A percentile compares a stretch with the other conserved stretches of the same genome.
These are phyloP conservation scores for Aulographum hederae DNA, from an alignment of 2,329 filamentous ascomycete species.

Conservation along the genomic window DNA sequence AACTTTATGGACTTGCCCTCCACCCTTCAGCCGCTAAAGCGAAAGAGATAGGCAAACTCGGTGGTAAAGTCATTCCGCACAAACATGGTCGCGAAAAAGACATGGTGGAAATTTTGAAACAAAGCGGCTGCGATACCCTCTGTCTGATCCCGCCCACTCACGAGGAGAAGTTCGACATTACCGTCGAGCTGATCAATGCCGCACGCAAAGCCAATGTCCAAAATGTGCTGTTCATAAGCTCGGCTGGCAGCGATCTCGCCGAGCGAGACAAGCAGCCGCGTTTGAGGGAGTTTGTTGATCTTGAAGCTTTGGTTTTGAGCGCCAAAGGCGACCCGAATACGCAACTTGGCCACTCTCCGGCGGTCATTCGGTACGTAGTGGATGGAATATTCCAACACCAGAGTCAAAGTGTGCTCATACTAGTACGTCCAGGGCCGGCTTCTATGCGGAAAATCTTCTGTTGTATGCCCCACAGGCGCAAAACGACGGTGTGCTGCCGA, in stretches of 20 bases:
- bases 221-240: conserved; percentile 30
- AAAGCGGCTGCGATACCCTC: conserved; percentile 27
- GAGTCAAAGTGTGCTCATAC: neutral
- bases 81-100: conserved; percentile 21
- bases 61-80: conserved; percentile 24
- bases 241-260: conserved; percentile 31
- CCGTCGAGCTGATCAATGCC: conserved; percentile 25
- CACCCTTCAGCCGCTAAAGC: conserved; percentile 19
- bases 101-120: conserved; percentile 21
- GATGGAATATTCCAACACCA: neutral
- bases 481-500: conserved; percentile 23
- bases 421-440: conserved; percentile 21
- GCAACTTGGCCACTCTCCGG: conserved; percentile 23
- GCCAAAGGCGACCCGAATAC: conserved; percentile 25
- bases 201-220: conserved; percentile 25
- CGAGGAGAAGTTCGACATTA: conserved; percentile 27
- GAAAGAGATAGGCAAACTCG: conserved; percentile 23
- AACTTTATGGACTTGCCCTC: conserved; percentile 23
- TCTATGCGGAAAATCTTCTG: conserved; percentile 34
- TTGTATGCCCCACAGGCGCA: conserved; percentile 28
- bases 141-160: conserved; percentile 31
- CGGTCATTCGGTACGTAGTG: conserved; percentile 24
- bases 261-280: conserved; percentile 29
- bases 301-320: conserved; percentile 25
- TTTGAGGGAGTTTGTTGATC: conserved; percentile 31